Conservation (phyloP, 108 stramenopile genomes). For the Fragilaria radians region DNA sequence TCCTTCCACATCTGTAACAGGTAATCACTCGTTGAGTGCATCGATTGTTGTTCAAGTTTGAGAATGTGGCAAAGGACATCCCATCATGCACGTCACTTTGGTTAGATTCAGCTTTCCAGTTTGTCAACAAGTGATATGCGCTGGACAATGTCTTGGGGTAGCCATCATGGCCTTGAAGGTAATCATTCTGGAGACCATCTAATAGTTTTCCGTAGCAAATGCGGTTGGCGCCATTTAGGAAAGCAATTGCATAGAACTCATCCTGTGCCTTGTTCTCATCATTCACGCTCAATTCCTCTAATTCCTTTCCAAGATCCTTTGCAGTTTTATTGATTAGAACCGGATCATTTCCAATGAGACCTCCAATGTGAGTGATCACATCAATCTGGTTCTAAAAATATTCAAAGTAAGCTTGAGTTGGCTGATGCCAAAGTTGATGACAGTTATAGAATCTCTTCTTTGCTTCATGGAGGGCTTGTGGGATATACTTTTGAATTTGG, state of each 20-base stretch:
- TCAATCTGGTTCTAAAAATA: conserved; percentile 13
- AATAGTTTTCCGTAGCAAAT: conserved; percentile 12
- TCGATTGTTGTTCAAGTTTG: neutral
- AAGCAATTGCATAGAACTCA: conserved; percentile 7
- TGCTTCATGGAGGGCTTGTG: conserved; percentile 10
- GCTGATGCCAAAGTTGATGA: neutral
- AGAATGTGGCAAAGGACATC: neutral
- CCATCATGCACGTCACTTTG: neutral
- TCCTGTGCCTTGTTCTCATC: conserved; percentile 3
- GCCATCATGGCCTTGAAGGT: conserved; percentile 9
- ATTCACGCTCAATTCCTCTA: neutral
- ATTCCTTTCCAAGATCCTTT: neutral
- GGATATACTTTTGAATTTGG: conserved; percentile 9
- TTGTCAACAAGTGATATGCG: conserved; percentile 10
- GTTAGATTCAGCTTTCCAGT: conserved; percentile 7
- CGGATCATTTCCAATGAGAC: neutral
- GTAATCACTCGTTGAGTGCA: neutral
- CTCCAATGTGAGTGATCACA: neutral
- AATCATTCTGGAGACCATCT: conserved; percentile 13
- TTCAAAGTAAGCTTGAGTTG: conserved; percentile 6
- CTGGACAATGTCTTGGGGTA: conserved; percentile 23
- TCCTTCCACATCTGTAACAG: neutral
- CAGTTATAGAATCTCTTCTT: conserved; percentile 3
- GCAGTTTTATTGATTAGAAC: neutral
- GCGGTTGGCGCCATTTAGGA: conserved; percentile 13